These are phyloP conservation scores for Gnomoniopsis sp. DNA, from an alignment of 2,329 filamentous ascomycete genomes.

Conservation along the genomic window DNA sequence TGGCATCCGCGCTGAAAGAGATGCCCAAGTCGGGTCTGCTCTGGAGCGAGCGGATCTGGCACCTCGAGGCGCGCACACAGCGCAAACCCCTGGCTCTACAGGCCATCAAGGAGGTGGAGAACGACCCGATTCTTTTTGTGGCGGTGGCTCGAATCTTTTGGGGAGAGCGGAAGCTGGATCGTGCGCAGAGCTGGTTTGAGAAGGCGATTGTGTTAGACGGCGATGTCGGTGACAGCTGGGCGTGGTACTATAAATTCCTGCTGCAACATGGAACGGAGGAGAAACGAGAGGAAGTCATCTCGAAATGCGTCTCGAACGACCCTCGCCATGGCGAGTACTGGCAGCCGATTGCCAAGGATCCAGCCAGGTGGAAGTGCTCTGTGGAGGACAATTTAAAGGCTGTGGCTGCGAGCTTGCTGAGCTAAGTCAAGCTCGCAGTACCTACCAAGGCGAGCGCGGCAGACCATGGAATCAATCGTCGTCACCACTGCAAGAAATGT, in stretches of 20 bases:
- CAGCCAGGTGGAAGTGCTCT: conserved; percentile 70
- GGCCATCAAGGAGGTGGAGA: conserved; percentile 95
- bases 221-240: conserved; percentile 90
- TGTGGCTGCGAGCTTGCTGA: conserved; percentile 54
- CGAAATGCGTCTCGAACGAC: conserved; percentile 78
- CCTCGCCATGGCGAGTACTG: conserved; percentile 91
- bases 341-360: conserved; percentile 83
- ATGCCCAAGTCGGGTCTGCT: conserved; percentile 83
- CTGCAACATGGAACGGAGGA: conserved; percentile 90
- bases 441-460: background rate
- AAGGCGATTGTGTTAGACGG: conserved; percentile 86
- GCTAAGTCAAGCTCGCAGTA: conserved; percentile 5
- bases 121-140: conserved; percentile 83
- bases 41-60: conserved; percentile 94
- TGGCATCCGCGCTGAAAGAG: conserved; percentile 91
- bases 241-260: conserved; percentile 96
- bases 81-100: conserved; percentile 88
- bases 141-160: conserved; percentile 95
- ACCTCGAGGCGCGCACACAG: conserved; percentile 86
- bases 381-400: conserved; percentile 80
- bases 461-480: background rate
- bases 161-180: conserved; percentile 87
- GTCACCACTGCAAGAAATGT: too few relatives aligned
- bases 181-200: conserved; percentile 96
- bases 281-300: conserved; percentile 80